A percentile compares a stretch with the other conserved stretches of the same genome.
phyloP scores from a whole-genome alignment of 257 asterid genomes.

The Jacaranda mimosifolia region DNA sequence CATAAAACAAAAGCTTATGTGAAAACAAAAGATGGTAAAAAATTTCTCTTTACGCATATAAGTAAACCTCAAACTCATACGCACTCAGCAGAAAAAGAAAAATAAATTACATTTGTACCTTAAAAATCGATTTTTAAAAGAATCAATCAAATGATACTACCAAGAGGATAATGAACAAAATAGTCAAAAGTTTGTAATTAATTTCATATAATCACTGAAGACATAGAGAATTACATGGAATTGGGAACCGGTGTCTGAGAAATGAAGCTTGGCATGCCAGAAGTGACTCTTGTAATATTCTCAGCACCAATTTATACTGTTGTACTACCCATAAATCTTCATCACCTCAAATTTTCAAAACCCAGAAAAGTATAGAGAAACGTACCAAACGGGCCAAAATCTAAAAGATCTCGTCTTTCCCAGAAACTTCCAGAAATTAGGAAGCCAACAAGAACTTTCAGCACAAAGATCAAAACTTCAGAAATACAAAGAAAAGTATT shows the following conservation, averaged over 20 bases:
- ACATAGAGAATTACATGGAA: slow-evolving; percentile 50
- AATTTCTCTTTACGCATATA: no score
- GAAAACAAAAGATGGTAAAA: background rate
- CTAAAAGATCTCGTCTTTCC: background rate
- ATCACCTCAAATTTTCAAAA: slow-evolving; percentile 27
- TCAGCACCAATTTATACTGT: slow-evolving; percentile 48
- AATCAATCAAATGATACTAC: background rate
- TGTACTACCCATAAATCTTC: slow-evolving; percentile 44
- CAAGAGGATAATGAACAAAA: background rate
- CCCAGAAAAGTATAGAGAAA: background rate
- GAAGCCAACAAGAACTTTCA: background rate
- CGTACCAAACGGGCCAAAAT: background rate
- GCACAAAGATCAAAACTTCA: slow-evolving; percentile 16
- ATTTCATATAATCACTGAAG: slow-evolving; percentile 7
- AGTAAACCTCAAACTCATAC: background rate
- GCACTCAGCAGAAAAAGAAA: background rate
- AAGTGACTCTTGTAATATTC: slow-evolving; percentile 37
- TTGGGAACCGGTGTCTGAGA: slow-evolving; percentile 54
- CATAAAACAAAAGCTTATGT: background rate
- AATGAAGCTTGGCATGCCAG: slow-evolving; percentile 66
- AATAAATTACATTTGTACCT: background rate
- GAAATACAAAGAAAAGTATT: slow-evolving; percentile 13
- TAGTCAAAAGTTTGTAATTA: background rate
- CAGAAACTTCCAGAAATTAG: background rate
- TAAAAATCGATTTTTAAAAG: background rate